Conservation (phyloP, 495 filamentous ascomycete genomes). For the Patellaria atrata region DNA sequence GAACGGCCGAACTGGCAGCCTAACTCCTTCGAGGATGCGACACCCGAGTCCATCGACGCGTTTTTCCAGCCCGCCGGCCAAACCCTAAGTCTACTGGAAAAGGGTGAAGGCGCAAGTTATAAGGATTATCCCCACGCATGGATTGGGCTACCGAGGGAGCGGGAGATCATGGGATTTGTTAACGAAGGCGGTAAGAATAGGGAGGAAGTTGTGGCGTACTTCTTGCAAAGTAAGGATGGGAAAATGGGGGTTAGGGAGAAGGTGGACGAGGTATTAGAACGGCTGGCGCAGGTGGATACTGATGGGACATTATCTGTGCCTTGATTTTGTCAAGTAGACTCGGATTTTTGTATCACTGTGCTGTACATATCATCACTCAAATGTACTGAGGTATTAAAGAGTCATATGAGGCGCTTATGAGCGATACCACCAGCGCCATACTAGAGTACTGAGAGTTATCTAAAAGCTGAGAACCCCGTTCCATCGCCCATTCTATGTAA, state of each 20-base stretch:
- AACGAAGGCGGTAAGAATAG: conserved; percentile 23
- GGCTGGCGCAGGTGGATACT: conserved; percentile 7
- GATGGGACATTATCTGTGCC: no score
- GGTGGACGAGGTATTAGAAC: conserved; percentile 29
- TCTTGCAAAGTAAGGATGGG: conserved; percentile 29
- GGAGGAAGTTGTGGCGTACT: conserved; percentile 33
- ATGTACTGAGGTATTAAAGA: no score
- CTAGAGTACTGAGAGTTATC: no score
- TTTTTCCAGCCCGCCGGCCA: conserved; percentile 43
- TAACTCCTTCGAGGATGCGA: conserved; percentile 46
- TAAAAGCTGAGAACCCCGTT: no score
- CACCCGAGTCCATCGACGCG: conserved; percentile 34
- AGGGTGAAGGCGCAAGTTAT: conserved; percentile 35
- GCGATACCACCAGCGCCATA: no score
- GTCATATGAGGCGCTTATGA: no score
- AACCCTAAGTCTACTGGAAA: conserved; percentile 38
- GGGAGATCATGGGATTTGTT: conserved; percentile 46
- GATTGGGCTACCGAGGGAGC: conserved; percentile 61
- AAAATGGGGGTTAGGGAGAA: conserved; percentile 33
- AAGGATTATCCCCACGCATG: conserved; percentile 49
- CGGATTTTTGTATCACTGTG: no score
- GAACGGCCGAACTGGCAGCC: conserved; percentile 57
- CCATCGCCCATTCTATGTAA: no score
- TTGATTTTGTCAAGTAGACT: no score
- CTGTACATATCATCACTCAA: no score